Conservation (phyloP, 768 basidiomycete genomes). For the Calvatia gigantea region DNA sequence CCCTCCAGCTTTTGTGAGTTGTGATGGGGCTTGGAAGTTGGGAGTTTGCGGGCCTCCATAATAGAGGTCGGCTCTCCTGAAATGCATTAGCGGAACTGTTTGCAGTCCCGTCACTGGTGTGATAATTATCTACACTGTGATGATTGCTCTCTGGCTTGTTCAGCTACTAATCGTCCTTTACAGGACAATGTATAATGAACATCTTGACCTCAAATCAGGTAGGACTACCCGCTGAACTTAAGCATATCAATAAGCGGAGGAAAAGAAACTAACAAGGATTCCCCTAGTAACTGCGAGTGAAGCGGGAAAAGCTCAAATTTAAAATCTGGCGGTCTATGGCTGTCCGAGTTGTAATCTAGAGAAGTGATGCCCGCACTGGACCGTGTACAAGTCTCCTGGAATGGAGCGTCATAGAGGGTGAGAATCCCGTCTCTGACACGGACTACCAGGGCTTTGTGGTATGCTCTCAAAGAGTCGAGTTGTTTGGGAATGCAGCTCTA, state of each 20-base stretch:
- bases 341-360: slow-evolving; percentile 77
- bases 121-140: too few relatives aligned
- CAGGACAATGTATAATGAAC: too few relatives aligned
- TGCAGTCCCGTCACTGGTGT: too few relatives aligned
- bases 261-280: slow-evolving; percentile 39
- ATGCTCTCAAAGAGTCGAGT: slow-evolving; percentile 77
- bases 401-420: slow-evolving; percentile 78
- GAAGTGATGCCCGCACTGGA: slow-evolving; percentile 69
- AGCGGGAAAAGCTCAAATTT: slow-evolving; percentile 60
- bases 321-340: slow-evolving; percentile 63
- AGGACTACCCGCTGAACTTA: slow-evolving; percentile 49
- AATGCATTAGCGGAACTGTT: too few relatives aligned
- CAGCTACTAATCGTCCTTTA: too few relatives aligned
- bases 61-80: too few relatives aligned
- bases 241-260: slow-evolving; percentile 59
- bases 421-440: slow-evolving; percentile 53
- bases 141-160: too few relatives aligned
- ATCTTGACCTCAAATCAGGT: slow-evolving; percentile 38
- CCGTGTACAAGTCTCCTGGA: slow-evolving; percentile 79
- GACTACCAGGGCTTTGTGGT: slow-evolving; percentile 64
- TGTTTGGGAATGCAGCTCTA: slow-evolving; percentile 86
- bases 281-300: slow-evolving; percentile 21
- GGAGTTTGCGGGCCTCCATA: too few relatives aligned
- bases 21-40: too few relatives aligned
- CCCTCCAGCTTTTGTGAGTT: too few relatives aligned